Conservation (phyloP, 768 basidiomycete species). For the Amanita exitialis region DNA sequence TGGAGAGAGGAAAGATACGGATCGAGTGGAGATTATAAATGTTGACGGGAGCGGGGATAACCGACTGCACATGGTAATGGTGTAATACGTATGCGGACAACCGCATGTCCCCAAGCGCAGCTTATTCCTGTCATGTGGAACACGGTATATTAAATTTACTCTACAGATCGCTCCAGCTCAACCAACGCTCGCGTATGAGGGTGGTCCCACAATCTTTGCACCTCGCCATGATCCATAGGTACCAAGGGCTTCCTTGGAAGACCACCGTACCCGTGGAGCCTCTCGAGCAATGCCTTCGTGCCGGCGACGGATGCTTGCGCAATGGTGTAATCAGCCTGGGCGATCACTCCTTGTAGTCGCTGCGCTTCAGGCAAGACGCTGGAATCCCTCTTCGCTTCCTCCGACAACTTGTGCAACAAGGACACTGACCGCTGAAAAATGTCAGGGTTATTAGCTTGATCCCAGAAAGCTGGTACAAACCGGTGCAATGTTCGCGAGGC, state of each 20-base stretch:
- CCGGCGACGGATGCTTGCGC: conserved; percentile 70
- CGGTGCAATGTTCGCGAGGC: conserved; percentile 77
- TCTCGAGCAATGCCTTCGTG: conserved; percentile 73
- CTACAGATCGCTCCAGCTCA: conserved; percentile 32
- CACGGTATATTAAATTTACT: no score
- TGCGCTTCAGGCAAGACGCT: conserved; percentile 58
- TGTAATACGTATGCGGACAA: background rate
- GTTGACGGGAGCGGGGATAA: conserved; percentile 3
- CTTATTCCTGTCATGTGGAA: background rate
- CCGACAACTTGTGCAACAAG: conserved; percentile 54
- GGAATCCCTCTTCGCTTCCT: conserved; percentile 42
- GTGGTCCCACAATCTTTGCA: conserved; percentile 61
- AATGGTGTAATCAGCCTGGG: conserved; percentile 73
- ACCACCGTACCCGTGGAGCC: conserved; percentile 75
- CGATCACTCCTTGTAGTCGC: conserved; percentile 70
- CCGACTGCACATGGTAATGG: background rate
- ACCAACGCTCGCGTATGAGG: conserved; percentile 62
- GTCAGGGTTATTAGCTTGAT: conserved; percentile 1
- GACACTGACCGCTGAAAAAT: conserved; percentile 40
- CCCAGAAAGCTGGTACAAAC: conserved; percentile 25
- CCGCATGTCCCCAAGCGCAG: background rate
- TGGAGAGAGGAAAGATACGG: conserved; percentile 6
- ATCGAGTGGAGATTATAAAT: background rate
- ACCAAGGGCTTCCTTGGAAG: conserved; percentile 68
- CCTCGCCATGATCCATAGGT: conserved; percentile 46